Evolutionary conservation across 1,139 yeast species (phyloP), one percentile per base, ranked within the genome.

Genomic region (Blastobotrys serpentis): DNA sequence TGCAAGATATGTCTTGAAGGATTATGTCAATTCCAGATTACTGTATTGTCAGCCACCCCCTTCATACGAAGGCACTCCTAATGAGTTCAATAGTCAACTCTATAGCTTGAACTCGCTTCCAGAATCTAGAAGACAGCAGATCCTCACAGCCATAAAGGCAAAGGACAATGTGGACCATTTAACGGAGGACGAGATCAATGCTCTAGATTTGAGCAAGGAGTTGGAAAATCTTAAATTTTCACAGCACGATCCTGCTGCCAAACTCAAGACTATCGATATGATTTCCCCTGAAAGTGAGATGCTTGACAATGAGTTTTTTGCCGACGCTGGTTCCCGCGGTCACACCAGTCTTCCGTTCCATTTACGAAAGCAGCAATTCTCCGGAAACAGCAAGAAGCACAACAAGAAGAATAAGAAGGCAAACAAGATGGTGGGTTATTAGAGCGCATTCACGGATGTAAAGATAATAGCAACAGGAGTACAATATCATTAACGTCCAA

Each of bases 41-140:
- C 73, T 88, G 46, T 90, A 79, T 62, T 84, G 88, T 37, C 84
- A 82, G 55, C 97, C 98, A 8, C 98, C 98, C 38, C 97, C 96
- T 46, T 54, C 58, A 2, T 59, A 57, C 30, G 49, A 54, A 25
- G 56, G 57, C n/a, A 56, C 71, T 37, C 56, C 51, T 13, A 34
- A 81, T 77, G 55, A 59, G 49, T 92, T 89, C 72, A 94, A 94
- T 69, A 70, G 73, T 52, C 94, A 81, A 29, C 67, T 86, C 48
- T 90, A 86, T 67, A 78, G 79, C 0, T 71, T 89, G 50, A 71
- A 77, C 13, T 72, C 55, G 19, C 58, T 69, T 49, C 87, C 95
- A 1, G 89, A 82, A 57, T 73, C 81, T 36, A 82, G 96, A 71
- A 79, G 75, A 60, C 79, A 76, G 43, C 97, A 89, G 70, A 77